A percentile compares a stretch with the other conserved stretches of the same genome.
Conservation (phyloP, 2,329 filamentous ascomycete genomes). For the Xylaria sp. region DNA sequence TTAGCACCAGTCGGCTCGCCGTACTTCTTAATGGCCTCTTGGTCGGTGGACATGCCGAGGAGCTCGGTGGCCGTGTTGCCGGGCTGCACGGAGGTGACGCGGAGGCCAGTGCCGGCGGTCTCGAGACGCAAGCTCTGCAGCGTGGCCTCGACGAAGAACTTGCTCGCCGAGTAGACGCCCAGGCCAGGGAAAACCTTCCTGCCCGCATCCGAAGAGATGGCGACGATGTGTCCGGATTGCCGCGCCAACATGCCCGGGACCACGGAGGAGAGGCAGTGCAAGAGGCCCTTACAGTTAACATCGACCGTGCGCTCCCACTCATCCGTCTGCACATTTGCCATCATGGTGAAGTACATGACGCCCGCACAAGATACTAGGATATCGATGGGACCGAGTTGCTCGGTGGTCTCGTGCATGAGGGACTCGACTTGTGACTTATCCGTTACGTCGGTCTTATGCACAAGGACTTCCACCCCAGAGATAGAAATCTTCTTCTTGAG, state of each 20-base stretch:
- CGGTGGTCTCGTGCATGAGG: slow-evolving; percentile 68
- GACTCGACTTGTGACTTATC: slow-evolving; percentile 72
- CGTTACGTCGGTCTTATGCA: slow-evolving; percentile 79
- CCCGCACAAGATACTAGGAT: slow-evolving; percentile 84
- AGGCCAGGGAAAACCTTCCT: slow-evolving; percentile 84
- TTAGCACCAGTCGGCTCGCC: slow-evolving; percentile 79
- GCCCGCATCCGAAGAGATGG: slow-evolving; percentile 84
- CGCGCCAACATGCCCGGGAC: slow-evolving; percentile 78
- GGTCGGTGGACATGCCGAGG: slow-evolving; percentile 78
- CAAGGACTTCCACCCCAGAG: slow-evolving; percentile 71
- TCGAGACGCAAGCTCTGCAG: slow-evolving; percentile 80
- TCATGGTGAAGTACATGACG: slow-evolving; percentile 91
- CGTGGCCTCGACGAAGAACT: slow-evolving; percentile 87
- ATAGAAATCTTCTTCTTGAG: slow-evolving; percentile 69
- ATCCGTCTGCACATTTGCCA: slow-evolving; percentile 78
- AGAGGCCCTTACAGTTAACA: slow-evolving; percentile 85
- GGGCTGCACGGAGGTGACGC: slow-evolving; percentile 80
- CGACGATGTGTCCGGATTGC: slow-evolving; percentile 77
- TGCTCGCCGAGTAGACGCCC: slow-evolving; percentile 84
- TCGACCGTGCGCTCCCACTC: slow-evolving; percentile 87
- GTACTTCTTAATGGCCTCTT: slow-evolving; percentile 81
- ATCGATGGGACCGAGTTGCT: slow-evolving; percentile 77
- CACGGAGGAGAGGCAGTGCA: slow-evolving; percentile 76
- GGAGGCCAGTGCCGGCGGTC: slow-evolving; percentile 77
- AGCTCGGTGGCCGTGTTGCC: slow-evolving; percentile 81